A percentile compares a stretch with the other conserved stretches of the same genome.
These are phyloP conservation scores for Schoenoplectus tabernaemontani DNA, from an alignment of 202 grass and related monocot genomes.

Conservation along the genomic window DNA sequence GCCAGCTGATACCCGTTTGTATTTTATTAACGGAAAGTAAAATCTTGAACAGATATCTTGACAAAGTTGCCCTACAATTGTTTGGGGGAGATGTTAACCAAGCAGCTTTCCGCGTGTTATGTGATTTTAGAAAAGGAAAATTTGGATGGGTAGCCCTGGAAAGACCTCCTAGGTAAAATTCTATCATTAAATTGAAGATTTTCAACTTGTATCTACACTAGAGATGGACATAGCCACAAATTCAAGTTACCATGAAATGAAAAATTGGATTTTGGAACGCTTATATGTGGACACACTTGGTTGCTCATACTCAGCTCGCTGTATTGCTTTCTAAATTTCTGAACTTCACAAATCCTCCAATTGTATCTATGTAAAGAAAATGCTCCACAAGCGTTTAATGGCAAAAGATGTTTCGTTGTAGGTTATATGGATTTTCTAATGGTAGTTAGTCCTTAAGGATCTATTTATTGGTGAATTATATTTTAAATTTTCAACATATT, in stretches of 20 bases:
- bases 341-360: neutral
- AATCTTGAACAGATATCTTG: constrained; percentile 63
- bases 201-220: neutral
- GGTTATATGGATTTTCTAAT: constrained; percentile 4
- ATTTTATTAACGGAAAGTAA: too few species aligned
- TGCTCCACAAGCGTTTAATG: neutral
- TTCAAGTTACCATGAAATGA: neutral
- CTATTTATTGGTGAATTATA: too few species aligned
- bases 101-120: constrained; percentile 70
- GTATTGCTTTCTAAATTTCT: neutral
- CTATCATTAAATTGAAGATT: too few species aligned
- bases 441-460: too few species aligned
- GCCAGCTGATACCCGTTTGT: too few species aligned
- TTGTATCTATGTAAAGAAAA: neutral
- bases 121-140: constrained; percentile 85
- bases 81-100: constrained; percentile 81
- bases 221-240: neutral
- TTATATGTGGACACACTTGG: neutral
- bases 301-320: neutral
- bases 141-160: constrained; percentile 89
- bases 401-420: neutral
- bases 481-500: too few species aligned
- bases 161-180: constrained; percentile 46
- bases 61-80: constrained; percentile 61
- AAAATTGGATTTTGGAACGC: neutral